Evolutionary conservation across 441 rosid species (phyloP).

Genomic region (Flueggea neowawraea): DNA sequence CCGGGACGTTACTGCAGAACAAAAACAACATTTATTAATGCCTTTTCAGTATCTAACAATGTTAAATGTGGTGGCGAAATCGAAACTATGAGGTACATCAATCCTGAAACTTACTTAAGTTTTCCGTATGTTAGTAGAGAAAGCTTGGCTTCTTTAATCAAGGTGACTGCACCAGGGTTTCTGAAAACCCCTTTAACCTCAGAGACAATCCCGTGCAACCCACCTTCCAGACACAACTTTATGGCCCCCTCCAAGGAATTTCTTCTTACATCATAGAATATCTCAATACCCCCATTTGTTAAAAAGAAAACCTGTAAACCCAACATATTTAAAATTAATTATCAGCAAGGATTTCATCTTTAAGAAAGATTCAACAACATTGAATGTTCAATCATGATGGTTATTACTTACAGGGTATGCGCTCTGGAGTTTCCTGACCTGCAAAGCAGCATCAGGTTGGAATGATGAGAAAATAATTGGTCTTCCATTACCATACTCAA

Average conservation of each 20-base stretch:
- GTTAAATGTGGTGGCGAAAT: too few relatives aligned
- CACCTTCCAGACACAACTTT: slow-evolving; percentile 62
- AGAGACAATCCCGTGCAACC: slow-evolving; percentile 83
- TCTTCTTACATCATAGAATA: slow-evolving; percentile 56
- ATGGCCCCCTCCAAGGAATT: slow-evolving; percentile 82
- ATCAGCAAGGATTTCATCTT: too few relatives aligned
- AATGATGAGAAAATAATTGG: slow-evolving; percentile 79
- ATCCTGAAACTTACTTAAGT: slow-evolving; percentile 42
- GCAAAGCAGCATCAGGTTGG: slow-evolving; percentile 85
- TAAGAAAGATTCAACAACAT: too few relatives aligned
- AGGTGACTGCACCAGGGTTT: slow-evolving; percentile 61
- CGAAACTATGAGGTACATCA: too few relatives aligned
- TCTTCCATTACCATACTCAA: slow-evolving; percentile 45
- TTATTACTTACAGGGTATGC: slow-evolving; percentile 54
- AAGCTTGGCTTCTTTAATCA: slow-evolving; percentile 77
- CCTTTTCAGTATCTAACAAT: too few relatives aligned
- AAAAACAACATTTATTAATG: neutral
- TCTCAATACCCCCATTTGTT: slow-evolving; percentile 72
- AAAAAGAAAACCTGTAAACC: slow-evolving; percentile 64
- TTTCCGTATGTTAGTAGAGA: slow-evolving; percentile 79
- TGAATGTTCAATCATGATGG: neutral
- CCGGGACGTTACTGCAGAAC: slow-evolving; percentile 56
- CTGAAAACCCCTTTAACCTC: slow-evolving; percentile 72
- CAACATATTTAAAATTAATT: too few relatives aligned
- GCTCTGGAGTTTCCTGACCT: slow-evolving; percentile 65